Percentiles rank a stretch among this genome's conserved stretches.
Conservation (phyloP, 352 stramenopile species). For the Phytophthora rubi region DNA sequence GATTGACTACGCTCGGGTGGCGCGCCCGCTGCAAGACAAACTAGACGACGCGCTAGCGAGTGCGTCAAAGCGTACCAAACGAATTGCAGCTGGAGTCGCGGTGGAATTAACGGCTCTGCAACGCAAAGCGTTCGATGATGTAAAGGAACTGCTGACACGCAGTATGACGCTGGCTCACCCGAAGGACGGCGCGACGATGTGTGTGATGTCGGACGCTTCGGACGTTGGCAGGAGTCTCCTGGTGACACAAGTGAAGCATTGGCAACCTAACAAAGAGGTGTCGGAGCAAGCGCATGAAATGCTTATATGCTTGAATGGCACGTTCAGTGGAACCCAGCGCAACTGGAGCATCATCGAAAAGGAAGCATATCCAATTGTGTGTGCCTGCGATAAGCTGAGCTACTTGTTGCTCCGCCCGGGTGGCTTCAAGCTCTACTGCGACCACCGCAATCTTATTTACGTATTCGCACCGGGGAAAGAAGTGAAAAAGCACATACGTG, state of each 20-base stretch:
- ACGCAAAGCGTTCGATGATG: neutral
- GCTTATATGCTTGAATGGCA: constrained; percentile 5
- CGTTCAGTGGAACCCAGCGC: neutral
- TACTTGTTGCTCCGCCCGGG: constrained; percentile 5
- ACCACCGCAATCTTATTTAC: constrained; percentile 8
- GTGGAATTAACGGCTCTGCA: neutral
- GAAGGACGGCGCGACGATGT: neutral
- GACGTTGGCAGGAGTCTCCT: constrained; percentile 5
- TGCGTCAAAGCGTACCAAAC: neutral
- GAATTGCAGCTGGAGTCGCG: neutral
- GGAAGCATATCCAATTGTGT: constrained; percentile 1
- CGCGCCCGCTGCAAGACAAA: neutral
- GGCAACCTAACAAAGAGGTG: neutral
- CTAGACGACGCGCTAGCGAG: constrained; percentile 2
- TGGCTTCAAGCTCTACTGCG: constrained; percentile 5
- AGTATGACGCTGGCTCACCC: neutral
- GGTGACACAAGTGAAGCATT: constrained; percentile 2
- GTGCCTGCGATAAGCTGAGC: constrained; percentile 7
- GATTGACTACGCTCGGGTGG: neutral
- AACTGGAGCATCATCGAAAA: constrained; percentile 11
- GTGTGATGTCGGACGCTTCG: neutral
- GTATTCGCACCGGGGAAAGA: constrained; percentile 3
- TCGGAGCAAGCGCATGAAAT: constrained; percentile 1
- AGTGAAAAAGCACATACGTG: constrained; percentile 12
- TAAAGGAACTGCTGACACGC: neutral